Evolutionary conservation across 305 asterid species (phyloP).

Genomic region (Ajuga reptans): DNA sequence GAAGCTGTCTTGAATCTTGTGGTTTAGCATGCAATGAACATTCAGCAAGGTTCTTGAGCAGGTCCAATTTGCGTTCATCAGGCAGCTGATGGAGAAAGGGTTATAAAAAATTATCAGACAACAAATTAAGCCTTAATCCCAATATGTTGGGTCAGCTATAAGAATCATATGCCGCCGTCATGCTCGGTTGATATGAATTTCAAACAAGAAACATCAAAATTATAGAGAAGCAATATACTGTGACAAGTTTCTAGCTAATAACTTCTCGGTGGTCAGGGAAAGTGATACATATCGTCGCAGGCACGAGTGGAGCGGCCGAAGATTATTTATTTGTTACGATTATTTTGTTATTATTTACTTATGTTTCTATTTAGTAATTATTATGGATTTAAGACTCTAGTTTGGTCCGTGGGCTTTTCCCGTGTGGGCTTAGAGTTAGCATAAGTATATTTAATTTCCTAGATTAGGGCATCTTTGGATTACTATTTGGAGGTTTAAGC

Average conservation of each 20-base stretch:
- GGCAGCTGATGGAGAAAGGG: constrained; percentile 50
- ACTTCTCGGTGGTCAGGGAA: constrained; percentile 6
- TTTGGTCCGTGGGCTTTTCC: no score
- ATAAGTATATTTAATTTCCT: no score
- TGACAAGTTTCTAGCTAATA: not conserved
- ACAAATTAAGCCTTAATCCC: not conserved
- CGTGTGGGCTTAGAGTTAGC: no score
- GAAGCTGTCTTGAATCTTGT: constrained; percentile 80
- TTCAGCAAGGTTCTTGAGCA: constrained; percentile 85
- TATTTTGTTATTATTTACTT: no score
- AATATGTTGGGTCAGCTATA: not conserved
- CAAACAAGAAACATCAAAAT: not conserved
- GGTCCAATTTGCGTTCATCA: constrained; percentile 59
- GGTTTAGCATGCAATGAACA: constrained; percentile 69
- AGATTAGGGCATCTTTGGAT: no score
- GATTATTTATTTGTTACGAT: no score
- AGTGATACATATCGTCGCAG: no score
- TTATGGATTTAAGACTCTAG: no score
- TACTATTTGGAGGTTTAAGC: no score
- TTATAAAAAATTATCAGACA: constrained; percentile 20
- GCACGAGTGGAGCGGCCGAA: no score
- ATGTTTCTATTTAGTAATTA: no score
- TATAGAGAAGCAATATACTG: constrained; percentile 4
- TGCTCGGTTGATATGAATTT: not conserved
- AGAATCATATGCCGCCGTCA: not conserved